Evolutionary conservation across 352 stramenopile genomes (phyloP).

Genomic region (Globisporangium parvum): DNA sequence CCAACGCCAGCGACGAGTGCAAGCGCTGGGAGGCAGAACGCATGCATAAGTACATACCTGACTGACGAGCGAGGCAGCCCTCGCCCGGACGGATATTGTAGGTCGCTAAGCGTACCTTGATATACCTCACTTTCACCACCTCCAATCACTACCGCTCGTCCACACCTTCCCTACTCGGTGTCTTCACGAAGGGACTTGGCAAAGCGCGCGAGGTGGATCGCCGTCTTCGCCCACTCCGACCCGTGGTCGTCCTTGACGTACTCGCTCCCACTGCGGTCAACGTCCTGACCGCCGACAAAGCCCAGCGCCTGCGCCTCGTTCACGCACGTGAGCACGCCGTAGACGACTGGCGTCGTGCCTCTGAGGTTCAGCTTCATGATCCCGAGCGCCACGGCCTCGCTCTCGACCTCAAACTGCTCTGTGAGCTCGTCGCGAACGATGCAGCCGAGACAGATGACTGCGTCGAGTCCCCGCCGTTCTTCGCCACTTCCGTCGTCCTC

Average conservation of each 20-base stretch:
- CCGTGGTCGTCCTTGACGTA: conserved; percentile 17
- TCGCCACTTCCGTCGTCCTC: conserved; percentile 9
- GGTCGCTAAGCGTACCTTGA: no score
- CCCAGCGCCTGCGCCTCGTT: conserved; percentile 87
- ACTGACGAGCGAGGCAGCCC: no score
- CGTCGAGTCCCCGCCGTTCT: conserved; percentile 71
- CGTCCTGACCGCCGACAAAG: conserved; percentile 11
- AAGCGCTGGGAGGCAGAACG: no score
- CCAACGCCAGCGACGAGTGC: no score
- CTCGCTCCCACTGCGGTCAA: conserved; percentile 5
- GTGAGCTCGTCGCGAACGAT: conserved; percentile 92
- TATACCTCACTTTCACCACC: no score
- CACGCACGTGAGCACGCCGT: conserved; percentile 91
- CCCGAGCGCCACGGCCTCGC: conserved; percentile 87
- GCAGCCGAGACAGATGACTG: conserved; percentile 93
- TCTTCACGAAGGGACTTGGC: neutral
- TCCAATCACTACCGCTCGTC: no score
- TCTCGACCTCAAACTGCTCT: conserved; percentile 96
- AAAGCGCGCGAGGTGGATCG: conserved; percentile 13
- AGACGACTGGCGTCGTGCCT: conserved; percentile 72
- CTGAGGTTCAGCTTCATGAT: conserved; percentile 96
- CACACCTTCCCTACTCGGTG: no score
- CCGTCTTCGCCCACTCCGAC: conserved; percentile 21
- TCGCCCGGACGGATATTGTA: no score
- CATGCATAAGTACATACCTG: no score